Evolutionary conservation across 129 eudicot genomes (phyloP).

Genomic region (Logfia minima): DNA sequence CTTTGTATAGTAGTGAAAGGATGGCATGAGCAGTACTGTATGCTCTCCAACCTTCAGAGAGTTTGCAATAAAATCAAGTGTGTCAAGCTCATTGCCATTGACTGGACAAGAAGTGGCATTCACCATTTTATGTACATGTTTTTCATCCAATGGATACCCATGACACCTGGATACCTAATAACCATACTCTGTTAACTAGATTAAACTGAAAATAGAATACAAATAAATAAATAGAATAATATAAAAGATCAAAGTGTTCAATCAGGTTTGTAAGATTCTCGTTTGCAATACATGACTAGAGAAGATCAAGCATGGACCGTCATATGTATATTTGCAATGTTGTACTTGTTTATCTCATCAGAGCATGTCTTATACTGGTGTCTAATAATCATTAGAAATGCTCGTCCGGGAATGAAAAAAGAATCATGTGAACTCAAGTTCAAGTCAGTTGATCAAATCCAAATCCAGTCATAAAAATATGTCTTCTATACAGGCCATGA

Average conservation of each 20-base stretch:
- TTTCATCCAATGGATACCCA: constrained; percentile 54
- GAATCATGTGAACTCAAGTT: background rate
- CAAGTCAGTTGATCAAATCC: background rate
- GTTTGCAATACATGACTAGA: background rate
- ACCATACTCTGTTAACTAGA: background rate
- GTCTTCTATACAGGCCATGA: background rate
- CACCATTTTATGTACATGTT: constrained; percentile 34
- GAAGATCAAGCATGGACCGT: background rate
- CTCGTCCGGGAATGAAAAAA: constrained; percentile 4
- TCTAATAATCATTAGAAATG: background rate
- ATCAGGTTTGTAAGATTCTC: constrained; percentile 6
- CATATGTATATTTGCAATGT: background rate
- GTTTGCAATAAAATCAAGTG: constrained; percentile 46
- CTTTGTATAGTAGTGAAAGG: constrained; percentile 59
- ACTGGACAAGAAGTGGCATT: constrained; percentile 55
- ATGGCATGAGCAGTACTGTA: constrained; percentile 69
- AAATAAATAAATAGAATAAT: background rate
- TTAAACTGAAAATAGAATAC: background rate
- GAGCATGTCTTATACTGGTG: background rate
- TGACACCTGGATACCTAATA: constrained; percentile 81
- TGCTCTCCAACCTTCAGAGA: constrained; percentile 65
- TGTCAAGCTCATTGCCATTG: constrained; percentile 46
- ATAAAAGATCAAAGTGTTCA: background rate
- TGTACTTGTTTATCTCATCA: background rate
- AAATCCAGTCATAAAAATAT: background rate